These are phyloP conservation scores for Echinochloa phyllopogon DNA, from an alignment of 176 grass and related monocot genomes.

Conservation along the genomic window DNA sequence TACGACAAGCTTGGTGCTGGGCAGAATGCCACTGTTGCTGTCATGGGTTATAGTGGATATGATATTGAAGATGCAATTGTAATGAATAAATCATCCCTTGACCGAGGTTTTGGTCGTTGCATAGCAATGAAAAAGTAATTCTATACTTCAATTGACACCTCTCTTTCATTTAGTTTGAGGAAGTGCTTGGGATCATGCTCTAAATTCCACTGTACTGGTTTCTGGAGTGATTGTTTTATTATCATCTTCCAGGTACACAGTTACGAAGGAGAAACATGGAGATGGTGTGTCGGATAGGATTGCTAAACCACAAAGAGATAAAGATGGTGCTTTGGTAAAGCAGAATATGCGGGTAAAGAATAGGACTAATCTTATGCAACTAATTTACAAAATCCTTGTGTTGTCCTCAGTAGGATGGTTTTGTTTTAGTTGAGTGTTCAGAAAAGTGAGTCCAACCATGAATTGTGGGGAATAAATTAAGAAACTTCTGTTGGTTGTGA, in stretches of 20 bases:
- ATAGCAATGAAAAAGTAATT: constrained; percentile 97
- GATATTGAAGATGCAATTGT: constrained; percentile 99
- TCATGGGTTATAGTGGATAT: constrained; percentile 97
- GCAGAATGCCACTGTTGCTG: constrained; percentile 96
- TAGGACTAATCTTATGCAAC: constrained; percentile 17
- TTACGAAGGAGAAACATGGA: constrained; percentile 59
- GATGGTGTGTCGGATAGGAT: constrained; percentile 71
- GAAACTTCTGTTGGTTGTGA: constrained; percentile 17
- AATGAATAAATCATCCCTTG: constrained; percentile 98
- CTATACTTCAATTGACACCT: constrained; percentile 15
- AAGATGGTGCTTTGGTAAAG: constrained; percentile 56
- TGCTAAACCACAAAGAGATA: constrained; percentile 65
- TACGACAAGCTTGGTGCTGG: constrained; percentile 94
- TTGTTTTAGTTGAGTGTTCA: constrained; percentile 4
- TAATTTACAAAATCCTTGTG: constrained; percentile 24
- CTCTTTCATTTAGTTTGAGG: constrained; percentile 30
- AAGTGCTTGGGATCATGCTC: constrained; percentile 19
- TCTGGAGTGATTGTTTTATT: constrained; percentile 29
- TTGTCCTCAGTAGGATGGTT: constrained; percentile 1
- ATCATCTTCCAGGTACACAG: constrained; percentile 65
- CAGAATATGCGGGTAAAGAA: constrained; percentile 78
- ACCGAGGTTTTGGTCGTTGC: constrained; percentile 96
- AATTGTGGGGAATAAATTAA: not conserved
- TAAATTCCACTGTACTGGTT: constrained; percentile 2
- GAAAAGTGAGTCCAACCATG: not conserved